Evolutionary conservation across 805 yeast genomes (phyloP).

Genomic region (Starmera caribaea): DNA sequence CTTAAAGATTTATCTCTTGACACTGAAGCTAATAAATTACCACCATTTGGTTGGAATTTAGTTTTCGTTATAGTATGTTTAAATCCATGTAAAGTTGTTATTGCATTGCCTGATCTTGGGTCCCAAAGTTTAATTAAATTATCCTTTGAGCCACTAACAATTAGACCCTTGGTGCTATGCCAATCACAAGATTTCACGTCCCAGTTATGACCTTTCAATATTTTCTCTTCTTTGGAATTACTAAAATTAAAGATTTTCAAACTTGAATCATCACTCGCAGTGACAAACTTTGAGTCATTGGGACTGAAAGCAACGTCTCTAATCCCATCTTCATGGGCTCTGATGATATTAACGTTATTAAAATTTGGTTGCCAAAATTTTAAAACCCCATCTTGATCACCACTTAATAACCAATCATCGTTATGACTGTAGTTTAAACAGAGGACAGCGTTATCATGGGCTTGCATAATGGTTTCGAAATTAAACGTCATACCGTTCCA

Average conservation of each 20-base stretch:
- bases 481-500: slow-evolving; percentile 96
- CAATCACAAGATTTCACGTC: slow-evolving; percentile 96
- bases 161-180: slow-evolving; percentile 83
- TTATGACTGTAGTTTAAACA: slow-evolving; percentile 75
- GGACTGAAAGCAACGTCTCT: slow-evolving; percentile 87
- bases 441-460: slow-evolving; percentile 87
- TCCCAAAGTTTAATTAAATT: slow-evolving; percentile 93
- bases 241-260: slow-evolving; percentile 93
- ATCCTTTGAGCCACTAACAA: slow-evolving; percentile 93
- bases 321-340: slow-evolving; percentile 72
- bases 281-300: slow-evolving; percentile 83
- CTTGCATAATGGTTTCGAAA: slow-evolving; percentile 97
- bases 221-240: slow-evolving; percentile 73
- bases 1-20: slow-evolving; percentile 85
- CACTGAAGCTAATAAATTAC: slow-evolving; percentile 75
- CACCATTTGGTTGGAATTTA: slow-evolving; percentile 68
- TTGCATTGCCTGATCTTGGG: slow-evolving; percentile 68
- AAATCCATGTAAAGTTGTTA: slow-evolving; percentile 80
- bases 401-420: slow-evolving; percentile 91
- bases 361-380: slow-evolving; percentile 98
- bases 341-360: slow-evolving; percentile 81
- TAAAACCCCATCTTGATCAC: slow-evolving; percentile 85
- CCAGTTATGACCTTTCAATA: slow-evolving; percentile 93
- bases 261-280: slow-evolving; percentile 87
- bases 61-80: slow-evolving; percentile 90